A percentile compares a stretch with the other conserved stretches of the same genome.
phyloP scores from a whole-genome alignment of 371 early-diverging fungal species.

The Haplosporangium sp. region DNA sequence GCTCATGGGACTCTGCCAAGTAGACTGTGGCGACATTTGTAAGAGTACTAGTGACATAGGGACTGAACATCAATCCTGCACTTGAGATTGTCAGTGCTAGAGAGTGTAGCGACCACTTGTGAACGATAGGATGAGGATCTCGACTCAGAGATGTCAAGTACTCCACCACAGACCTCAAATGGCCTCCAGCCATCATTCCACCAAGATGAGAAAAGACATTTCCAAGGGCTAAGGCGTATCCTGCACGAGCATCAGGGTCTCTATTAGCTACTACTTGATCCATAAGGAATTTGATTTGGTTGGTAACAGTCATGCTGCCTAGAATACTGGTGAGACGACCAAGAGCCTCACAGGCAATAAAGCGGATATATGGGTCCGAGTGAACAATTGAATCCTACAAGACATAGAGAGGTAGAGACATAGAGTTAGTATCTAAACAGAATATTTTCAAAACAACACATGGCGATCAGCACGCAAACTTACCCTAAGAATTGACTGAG shows the following conservation, averaged over 20 bases:
- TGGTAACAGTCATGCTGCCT: slow-evolving; percentile 80
- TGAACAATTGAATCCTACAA: slow-evolving; percentile 74
- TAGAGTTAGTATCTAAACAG: background rate
- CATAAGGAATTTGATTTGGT: slow-evolving; percentile 85
- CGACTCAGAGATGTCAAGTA: slow-evolving; percentile 89
- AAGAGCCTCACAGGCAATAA: slow-evolving; percentile 84
- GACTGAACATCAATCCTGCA: slow-evolving; percentile 92
- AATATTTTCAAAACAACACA: background rate
- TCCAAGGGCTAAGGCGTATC: slow-evolving; percentile 91
- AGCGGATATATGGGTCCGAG: slow-evolving; percentile 79
- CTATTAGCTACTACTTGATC: slow-evolving; percentile 91
- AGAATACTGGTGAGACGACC: slow-evolving; percentile 85
- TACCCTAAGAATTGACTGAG: slow-evolving; percentile 51
- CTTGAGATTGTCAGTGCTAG: slow-evolving; percentile 89
- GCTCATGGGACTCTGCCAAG: slow-evolving; percentile 90
- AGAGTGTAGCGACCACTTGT: slow-evolving; percentile 92
- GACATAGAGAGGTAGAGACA: background rate
- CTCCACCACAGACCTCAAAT: slow-evolving; percentile 90
- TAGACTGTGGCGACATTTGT: slow-evolving; percentile 86
- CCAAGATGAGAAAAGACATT: slow-evolving; percentile 91
- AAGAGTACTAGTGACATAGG: slow-evolving; percentile 89
- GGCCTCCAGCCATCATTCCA: slow-evolving; percentile 87
- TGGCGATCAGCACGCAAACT: background rate
- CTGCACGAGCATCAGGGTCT: slow-evolving; percentile 94
- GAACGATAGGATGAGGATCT: slow-evolving; percentile 94